Percentiles rank a stretch among this genome's conserved stretches.
These are phyloP conservation scores for Fusarium falciforme DNA, from an alignment of 2,329 filamentous ascomycete species.

Conservation along the genomic window DNA sequence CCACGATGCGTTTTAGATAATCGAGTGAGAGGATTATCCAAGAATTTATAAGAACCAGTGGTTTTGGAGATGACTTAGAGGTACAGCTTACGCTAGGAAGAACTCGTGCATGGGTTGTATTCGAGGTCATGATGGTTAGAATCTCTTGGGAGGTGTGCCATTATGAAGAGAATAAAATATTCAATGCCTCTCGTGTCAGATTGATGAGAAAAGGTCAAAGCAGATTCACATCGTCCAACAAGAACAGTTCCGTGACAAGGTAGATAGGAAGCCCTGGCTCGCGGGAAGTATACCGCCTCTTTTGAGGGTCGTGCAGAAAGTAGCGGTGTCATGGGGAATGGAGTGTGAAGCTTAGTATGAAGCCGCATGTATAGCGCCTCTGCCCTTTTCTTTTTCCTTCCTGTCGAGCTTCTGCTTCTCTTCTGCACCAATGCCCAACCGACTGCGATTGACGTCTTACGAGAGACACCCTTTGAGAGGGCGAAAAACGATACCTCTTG, in stretches of 20 bases:
- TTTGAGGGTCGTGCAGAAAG: constrained; percentile 4
- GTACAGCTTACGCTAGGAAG: neutral
- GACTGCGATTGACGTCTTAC: neutral
- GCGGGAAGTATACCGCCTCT: neutral
- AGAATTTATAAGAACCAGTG: neutral
- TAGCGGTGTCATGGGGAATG: constrained; percentile 29
- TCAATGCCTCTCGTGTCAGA: neutral
- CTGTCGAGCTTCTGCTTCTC: neutral
- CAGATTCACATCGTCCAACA: neutral
- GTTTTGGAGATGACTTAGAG: neutral
- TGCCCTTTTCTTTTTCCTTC: neutral
- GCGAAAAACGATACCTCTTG: neutral
- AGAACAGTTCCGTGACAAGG: neutral
- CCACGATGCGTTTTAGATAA: neutral
- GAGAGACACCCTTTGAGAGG: constrained; percentile 9
- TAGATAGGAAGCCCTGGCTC: neutral
- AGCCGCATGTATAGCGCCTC: constrained; percentile 1
- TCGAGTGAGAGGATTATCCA: neutral
- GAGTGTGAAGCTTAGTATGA: constrained; percentile 4
- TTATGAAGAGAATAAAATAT: neutral
- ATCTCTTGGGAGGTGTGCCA: neutral
- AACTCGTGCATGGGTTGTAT: neutral
- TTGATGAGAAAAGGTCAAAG: neutral
- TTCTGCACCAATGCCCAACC: neutral
- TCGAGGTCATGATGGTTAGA: neutral